Conservation (phyloP, 2,329 filamentous ascomycete genomes). For the Fusarium brevicatenulatum region DNA sequence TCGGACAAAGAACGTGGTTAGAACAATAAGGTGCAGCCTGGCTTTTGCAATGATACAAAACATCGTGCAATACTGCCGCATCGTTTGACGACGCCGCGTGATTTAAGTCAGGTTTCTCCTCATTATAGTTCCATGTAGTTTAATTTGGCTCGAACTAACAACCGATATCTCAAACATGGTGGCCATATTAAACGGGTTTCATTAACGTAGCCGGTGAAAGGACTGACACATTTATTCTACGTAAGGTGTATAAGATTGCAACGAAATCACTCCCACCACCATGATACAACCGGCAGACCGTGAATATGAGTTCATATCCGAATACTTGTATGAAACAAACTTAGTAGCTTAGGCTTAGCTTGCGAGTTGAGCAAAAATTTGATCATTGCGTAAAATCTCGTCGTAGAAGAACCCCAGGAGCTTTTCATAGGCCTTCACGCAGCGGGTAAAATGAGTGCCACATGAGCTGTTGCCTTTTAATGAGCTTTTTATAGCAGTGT, state of each 20-base stretch:
- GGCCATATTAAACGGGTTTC: background rate
- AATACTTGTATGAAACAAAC: background rate
- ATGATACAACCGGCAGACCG: background rate
- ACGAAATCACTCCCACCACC: background rate
- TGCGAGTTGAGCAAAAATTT: background rate
- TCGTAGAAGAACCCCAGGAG: slow-evolving; percentile 20
- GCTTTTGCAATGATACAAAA: background rate
- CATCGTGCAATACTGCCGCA: slow-evolving; percentile 55
- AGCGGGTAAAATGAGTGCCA: background rate
- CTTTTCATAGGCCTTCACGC: background rate
- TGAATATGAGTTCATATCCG: background rate
- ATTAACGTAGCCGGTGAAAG: background rate
- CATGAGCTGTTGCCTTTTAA: too few relatives aligned
- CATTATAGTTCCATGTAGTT: slow-evolving; percentile 56
- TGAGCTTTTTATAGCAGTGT: background rate
- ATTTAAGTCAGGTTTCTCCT: slow-evolving; percentile 71
- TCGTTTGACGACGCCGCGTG: slow-evolving; percentile 70
- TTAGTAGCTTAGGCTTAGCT: background rate
- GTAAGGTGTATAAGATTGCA: background rate
- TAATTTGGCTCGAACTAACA: background rate
- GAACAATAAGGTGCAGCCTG: background rate
- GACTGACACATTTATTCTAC: background rate
- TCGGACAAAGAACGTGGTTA: background rate
- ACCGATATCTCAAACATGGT: background rate
- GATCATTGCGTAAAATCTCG: slow-evolving; percentile 41